Percentiles rank a stretch among this genome's conserved stretches.
Evolutionary conservation across 176 grass and related monocot species (phyloP).

Genomic region (Raddia guianensis): DNA sequence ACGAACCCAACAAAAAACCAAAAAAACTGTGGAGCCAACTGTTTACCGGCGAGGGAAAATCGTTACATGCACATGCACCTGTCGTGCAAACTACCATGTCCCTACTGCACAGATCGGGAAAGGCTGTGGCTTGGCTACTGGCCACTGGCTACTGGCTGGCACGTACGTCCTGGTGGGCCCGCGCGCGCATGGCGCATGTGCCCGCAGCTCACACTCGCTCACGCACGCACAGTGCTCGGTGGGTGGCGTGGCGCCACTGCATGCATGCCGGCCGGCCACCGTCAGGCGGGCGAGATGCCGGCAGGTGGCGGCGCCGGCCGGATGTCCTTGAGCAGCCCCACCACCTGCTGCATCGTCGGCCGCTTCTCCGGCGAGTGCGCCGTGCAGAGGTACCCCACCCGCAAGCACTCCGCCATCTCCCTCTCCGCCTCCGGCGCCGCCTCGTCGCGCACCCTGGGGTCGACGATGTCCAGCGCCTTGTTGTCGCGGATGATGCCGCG

Average conservation of each 20-base stretch:
- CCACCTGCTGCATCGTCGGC: constrained; percentile 91
- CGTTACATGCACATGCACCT: constrained; percentile 24
- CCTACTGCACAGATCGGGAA: background rate
- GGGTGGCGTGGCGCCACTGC: background rate
- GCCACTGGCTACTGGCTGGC: background rate
- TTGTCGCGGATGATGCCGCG: constrained; percentile 55
- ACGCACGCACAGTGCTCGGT: background rate
- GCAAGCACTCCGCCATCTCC: constrained; percentile 75
- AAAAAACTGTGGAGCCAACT: background rate
- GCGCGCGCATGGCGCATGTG: constrained; percentile 32
- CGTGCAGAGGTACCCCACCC: constrained; percentile 79
- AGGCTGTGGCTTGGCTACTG: background rate
- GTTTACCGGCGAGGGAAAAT: constrained; percentile 13
- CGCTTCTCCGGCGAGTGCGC: constrained; percentile 77
- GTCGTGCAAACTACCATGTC: background rate
- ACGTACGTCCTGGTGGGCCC: background rate
- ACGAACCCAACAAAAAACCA: too few species aligned
- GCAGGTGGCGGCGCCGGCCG: constrained; percentile 11
- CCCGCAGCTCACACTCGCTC: background rate
- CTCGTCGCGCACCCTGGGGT: constrained; percentile 50
- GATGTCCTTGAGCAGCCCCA: constrained; percentile 89
- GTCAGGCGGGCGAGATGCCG: background rate
- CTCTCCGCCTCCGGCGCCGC: constrained; percentile 34
- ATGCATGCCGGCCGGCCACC: background rate
- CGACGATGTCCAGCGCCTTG: constrained; percentile 59